A percentile compares a stretch with the other conserved stretches of the same genome.
Conservation (phyloP, 139 green algal species). For the Mychonastes homosphaera region DNA sequence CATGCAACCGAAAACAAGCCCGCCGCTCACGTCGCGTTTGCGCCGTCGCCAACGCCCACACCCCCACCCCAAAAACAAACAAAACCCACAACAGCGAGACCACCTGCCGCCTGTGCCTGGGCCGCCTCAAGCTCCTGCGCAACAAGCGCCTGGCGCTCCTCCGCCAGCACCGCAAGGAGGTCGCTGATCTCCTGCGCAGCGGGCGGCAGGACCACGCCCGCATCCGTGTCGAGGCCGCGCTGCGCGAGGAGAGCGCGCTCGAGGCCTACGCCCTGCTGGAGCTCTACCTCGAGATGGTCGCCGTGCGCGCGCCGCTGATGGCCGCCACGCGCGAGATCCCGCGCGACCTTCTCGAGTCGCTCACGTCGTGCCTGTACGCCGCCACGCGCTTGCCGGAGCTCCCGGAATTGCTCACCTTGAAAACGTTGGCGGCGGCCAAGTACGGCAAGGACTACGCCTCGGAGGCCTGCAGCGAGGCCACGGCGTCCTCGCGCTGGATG, state of each 20-base stretch:
- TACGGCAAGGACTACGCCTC: slow-evolving; percentile 46
- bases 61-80: too few species aligned
- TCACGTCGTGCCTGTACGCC: slow-evolving; percentile 23
- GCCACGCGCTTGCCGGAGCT: slow-evolving; percentile 37
- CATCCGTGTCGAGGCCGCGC: slow-evolving; percentile 79
- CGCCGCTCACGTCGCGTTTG: not conserved
- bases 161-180: slow-evolving; percentile 50
- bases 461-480: slow-evolving; percentile 25
- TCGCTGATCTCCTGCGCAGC: slow-evolving; percentile 55
- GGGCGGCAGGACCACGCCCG: slow-evolving; percentile 67
- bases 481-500: slow-evolving; percentile 30
- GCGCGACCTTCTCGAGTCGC: slow-evolving; percentile 14
- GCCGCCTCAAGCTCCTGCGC: slow-evolving; percentile 59
- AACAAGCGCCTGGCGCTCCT: slow-evolving; percentile 63
- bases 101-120: slow-evolving; percentile 48
- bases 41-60: too few species aligned
- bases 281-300: slow-evolving; percentile 82
- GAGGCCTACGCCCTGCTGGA: slow-evolving; percentile 79
- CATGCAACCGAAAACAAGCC: too few species aligned
- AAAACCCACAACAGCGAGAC: slow-evolving; percentile 67
- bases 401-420: slow-evolving; percentile 47
- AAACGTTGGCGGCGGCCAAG: slow-evolving; percentile 48
- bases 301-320: slow-evolving; percentile 62
- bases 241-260: slow-evolving; percentile 59
- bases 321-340: slow-evolving; percentile 59